phyloP scores from a whole-genome alignment of 208 protist genomes.

The Leishmania gerbilli region DNA sequence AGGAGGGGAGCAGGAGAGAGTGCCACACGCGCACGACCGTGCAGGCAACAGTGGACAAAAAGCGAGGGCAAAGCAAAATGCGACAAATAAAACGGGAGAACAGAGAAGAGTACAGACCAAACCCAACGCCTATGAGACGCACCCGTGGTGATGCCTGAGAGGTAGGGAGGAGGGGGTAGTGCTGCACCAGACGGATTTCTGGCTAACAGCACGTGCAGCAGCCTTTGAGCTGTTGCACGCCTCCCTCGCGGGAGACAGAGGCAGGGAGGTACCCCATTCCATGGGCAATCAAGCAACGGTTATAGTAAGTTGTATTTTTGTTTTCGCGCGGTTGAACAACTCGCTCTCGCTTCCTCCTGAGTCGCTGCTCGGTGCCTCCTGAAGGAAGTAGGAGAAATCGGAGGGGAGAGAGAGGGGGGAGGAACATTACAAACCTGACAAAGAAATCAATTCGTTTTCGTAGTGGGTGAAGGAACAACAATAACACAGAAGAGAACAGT shows the following conservation, averaged over 20 bases:
- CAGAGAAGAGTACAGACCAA: neutral
- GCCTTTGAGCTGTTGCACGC: neutral
- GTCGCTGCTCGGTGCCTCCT: neutral
- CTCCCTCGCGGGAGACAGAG: neutral
- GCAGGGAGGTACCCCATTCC: neutral
- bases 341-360: neutral
- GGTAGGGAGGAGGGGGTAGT: neutral
- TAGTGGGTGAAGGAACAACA: constrained; percentile 2
- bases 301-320: neutral
- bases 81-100: neutral
- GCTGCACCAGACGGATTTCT: neutral
- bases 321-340: neutral
- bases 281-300: neutral
- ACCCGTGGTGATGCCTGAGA: neutral
- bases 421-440: neutral
- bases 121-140: neutral
- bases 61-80: neutral
- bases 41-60: neutral
- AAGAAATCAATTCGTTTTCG: neutral
- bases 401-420: neutral
- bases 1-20: too few species aligned
- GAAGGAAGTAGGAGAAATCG: neutral
- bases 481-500: neutral
- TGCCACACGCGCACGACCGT: neutral
- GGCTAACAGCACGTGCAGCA: neutral